Evolutionary conservation across 1,284 basidiomycete genomes (phyloP).

Genomic region (Ceratobasidium sp.): DNA sequence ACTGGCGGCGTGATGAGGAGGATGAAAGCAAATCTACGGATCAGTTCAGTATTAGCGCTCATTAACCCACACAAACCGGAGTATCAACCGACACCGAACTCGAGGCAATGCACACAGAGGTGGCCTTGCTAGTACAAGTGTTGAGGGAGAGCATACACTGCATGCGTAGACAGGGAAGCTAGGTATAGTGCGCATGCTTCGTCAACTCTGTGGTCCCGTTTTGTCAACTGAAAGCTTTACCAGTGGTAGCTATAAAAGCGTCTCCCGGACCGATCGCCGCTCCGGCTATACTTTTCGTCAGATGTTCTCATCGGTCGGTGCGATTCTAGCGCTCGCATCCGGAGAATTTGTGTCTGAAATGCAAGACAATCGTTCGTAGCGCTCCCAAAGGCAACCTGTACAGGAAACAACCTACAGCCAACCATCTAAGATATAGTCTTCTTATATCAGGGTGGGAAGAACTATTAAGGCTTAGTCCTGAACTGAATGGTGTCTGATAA

Average conservation of each 20-base stretch:
- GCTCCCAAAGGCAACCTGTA: slow-evolving; percentile 26
- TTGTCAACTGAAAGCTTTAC: neutral
- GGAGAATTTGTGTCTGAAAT: neutral
- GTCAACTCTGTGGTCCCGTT: neutral
- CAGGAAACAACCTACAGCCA: slow-evolving; percentile 67
- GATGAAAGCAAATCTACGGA: neutral
- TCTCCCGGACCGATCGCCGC: neutral
- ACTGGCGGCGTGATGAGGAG: neutral
- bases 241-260: neutral
- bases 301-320: neutral
- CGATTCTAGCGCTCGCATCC: neutral
- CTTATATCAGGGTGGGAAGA: slow-evolving; percentile 72
- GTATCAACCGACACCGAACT: neutral
- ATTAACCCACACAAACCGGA: neutral
- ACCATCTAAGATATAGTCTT: slow-evolving; percentile 82
- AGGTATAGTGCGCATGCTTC: neutral
- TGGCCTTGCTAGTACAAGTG: neutral
- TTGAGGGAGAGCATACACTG: no score
- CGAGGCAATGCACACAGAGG: neutral
- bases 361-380: no score
- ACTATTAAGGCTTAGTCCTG: no score
- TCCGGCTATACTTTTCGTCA: neutral
- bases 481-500: no score
- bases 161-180: neutral
- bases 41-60: neutral